Evolutionary conservation across 352 stramenopile species (phyloP).

Genomic region (Phytophthora boehmeriae): DNA sequence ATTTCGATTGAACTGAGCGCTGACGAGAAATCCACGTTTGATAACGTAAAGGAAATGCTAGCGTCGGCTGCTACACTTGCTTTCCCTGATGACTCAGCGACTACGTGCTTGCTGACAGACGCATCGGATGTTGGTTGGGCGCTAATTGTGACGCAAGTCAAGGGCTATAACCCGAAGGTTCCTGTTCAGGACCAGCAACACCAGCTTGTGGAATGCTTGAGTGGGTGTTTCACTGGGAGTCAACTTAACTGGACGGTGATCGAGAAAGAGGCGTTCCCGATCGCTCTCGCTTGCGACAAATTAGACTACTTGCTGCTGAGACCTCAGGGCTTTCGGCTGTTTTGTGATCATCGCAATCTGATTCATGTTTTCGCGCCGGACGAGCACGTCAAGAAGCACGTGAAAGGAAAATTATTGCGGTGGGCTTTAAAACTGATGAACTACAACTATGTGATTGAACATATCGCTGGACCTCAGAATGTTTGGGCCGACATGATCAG

Average conservation of each 20-base stretch:
- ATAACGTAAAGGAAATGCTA: constrained; percentile 6
- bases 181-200: not conserved
- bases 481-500: constrained; percentile 26
- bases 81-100: constrained; percentile 11
- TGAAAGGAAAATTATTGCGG: constrained; percentile 11
- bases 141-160: no score
- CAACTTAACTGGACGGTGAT: constrained; percentile 7
- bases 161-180: constrained; percentile 1
- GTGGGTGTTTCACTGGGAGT: not conserved
- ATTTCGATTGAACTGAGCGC: not conserved
- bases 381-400: constrained; percentile 8
- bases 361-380: constrained; percentile 12
- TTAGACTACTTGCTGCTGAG: constrained; percentile 8
- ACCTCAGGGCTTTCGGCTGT: constrained; percentile 3
- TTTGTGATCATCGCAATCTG: constrained; percentile 10
- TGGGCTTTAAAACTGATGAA: no score
- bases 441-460: constrained; percentile 15
- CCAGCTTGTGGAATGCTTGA: not conserved
- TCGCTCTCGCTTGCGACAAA: constrained; percentile 7
- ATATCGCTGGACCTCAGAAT: constrained; percentile 9
- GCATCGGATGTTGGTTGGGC: no score
- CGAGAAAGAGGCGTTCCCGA: constrained; percentile 4
- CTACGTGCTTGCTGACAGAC: no score
- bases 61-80: not conserved
- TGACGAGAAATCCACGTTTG: not conserved